phyloP scores from a whole-genome alignment of 208 protist species.

The Crithidia thermophila region DNA sequence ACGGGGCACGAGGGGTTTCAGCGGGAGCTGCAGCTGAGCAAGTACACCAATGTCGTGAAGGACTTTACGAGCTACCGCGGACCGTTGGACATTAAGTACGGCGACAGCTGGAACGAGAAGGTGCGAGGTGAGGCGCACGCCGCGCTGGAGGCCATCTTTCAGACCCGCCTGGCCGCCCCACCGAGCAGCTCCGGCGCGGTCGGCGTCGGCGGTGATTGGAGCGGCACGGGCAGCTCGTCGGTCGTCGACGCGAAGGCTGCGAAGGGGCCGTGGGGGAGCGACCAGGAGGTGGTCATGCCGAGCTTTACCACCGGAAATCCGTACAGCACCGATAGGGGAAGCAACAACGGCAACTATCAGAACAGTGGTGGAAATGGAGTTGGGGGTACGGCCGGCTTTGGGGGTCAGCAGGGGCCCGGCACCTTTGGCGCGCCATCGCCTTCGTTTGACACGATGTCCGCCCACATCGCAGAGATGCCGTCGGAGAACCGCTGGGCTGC shows the following conservation, averaged over 20 bases:
- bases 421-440: background rate
- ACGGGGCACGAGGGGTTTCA: conserved; percentile 73
- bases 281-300: conserved; percentile 2
- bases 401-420: background rate
- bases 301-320: background rate
- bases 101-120: conserved; percentile 65
- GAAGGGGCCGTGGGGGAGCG: conserved; percentile 3
- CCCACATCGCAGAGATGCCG: conserved; percentile 50
- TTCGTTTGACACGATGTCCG: background rate
- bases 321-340: background rate
- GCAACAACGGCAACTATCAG: background rate
- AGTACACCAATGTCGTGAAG: conserved; percentile 32
- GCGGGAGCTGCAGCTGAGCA: conserved; percentile 47
- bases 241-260: background rate
- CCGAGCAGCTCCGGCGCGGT: too few species aligned
- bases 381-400: too few species aligned
- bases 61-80: conserved; percentile 56
- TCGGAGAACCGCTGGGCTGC: conserved; percentile 48
- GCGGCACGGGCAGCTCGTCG: conserved; percentile 6
- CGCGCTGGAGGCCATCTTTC: conserved; percentile 57
- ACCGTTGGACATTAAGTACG: conserved; percentile 39
- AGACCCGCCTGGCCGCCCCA: conserved; percentile 7
- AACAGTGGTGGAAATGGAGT: too few species aligned
- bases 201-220: conserved; percentile 10
- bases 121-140: conserved; percentile 53